Base-by-base conservation (phyloP, 208 protist genomes). In the Entamoeba histolytica region DNA sequence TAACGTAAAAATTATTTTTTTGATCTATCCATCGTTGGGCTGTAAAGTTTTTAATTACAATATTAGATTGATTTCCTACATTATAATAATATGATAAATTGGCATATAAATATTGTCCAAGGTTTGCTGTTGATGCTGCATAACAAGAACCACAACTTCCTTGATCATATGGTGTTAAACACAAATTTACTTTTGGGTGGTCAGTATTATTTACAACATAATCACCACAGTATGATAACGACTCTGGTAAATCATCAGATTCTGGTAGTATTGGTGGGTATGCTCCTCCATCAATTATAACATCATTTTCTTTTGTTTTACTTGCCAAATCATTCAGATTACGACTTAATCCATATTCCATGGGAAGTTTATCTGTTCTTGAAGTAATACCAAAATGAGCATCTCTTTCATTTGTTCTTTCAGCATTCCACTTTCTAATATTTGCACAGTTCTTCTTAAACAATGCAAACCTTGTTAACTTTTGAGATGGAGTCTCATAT, bases 241-340 rank as follows among this genome's bases (percentile, higher is more conserved):
- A 78, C 1, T 0, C 61, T 78, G 61, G 61, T 44, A 78, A 1
- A 4, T 44, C 4, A 78, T 78, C 61, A 44, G 4, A 1, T 39
- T 23, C 19, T 10, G 61, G 61, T 8, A 78, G 4, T 44, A 3
- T 0, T 6, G 61, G 61, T 52, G 50, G 50, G 50, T 52, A 52
- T 5, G 1, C 0, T n/a, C n/a, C n/a, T n/a, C n/a, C n/a, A n/a
- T n/a, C n/a, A n/a, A n/a, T n/a, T n/a, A n/a, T n/a, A 4, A 5
- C 50, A 52, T 7, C 14, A 52, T 52, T 5, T 52, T 3, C 50
- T 15, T 52, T 52, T 52, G 4, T 5, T 52, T 52, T 52, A 15
- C 2, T 5, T 5, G 12, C 0, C 0, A 44, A 1, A n/a, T 44
- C 12, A 0, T 0, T 0, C 0, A 8, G 3, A 7, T 0, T 3